Percentiles rank a stretch among this genome's conserved stretches.
phyloP scores from a whole-genome alignment of 495 filamentous ascomycete genomes.

The Echria macrotheca region DNA sequence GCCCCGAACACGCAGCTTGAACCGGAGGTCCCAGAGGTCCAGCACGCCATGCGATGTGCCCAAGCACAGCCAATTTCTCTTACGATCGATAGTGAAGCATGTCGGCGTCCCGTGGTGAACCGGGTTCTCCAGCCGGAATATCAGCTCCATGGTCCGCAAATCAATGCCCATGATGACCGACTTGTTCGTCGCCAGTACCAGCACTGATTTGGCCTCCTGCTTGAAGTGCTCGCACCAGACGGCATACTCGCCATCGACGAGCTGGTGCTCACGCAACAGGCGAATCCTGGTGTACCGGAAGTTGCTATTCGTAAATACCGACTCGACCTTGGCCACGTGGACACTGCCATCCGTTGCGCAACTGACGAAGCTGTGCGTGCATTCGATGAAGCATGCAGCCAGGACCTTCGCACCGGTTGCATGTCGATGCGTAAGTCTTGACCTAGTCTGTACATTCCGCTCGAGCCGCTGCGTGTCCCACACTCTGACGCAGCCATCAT shows the following conservation, averaged over 20 bases:
- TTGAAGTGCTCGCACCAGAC: conserved; percentile 93
- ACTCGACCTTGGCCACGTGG: conserved; percentile 82
- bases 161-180: conserved; percentile 80
- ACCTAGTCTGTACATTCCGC: conserved; percentile 77
- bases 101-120: conserved; percentile 91
- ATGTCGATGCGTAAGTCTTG: conserved; percentile 82
- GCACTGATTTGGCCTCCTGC: conserved; percentile 68
- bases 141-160: conserved; percentile 75
- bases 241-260: conserved; percentile 68
- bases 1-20: conserved; percentile 75
- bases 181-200: conserved; percentile 81
- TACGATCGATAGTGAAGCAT: conserved; percentile 81
- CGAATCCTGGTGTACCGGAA: conserved; percentile 73
- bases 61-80: conserved; percentile 81
- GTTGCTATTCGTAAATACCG: conserved; percentile 50
- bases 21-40: conserved; percentile 94
- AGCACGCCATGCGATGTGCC: conserved; percentile 92
- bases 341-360: conserved; percentile 87
- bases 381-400: conserved; percentile 82
- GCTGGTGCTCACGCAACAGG: conserved; percentile 71
- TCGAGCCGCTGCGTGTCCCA: conserved; percentile 92
- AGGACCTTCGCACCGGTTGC: conserved; percentile 63
- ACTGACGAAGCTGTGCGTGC: conserved; percentile 88
- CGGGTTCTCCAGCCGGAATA: conserved; percentile 81
- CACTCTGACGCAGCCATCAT: conserved; percentile 86